These are phyloP conservation scores for Aspergillus kassunensis DNA, from an alignment of 495 filamentous ascomycete species.

Conservation along the genomic window DNA sequence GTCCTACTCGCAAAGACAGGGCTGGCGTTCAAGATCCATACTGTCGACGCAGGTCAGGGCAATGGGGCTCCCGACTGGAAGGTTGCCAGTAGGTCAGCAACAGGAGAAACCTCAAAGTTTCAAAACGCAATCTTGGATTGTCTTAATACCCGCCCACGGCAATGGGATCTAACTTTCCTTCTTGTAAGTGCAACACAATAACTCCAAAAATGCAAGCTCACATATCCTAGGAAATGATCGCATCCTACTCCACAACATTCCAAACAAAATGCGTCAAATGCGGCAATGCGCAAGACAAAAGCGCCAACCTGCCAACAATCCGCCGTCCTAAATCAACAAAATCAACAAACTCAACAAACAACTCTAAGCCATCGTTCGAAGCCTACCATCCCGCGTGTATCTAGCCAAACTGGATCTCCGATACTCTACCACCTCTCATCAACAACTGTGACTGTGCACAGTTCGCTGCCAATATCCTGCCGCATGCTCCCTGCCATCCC, in stretches of 20 bases:
- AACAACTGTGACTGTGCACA: conserved; percentile 10
- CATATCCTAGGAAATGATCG: conserved; percentile 10
- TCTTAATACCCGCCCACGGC: conserved; percentile 33
- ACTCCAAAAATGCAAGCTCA: conserved; percentile 7
- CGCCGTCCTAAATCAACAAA: conserved; percentile 19
- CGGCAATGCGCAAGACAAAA: conserved; percentile 33
- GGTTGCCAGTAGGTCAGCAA: conserved; percentile 23
- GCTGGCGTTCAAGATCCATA: conserved; percentile 30
- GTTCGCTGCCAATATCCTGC: conserved; percentile 24
- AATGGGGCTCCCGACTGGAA: conserved; percentile 31
- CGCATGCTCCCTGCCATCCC: conserved; percentile 24
- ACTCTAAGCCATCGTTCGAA: conserved; percentile 17
- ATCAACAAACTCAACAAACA: background rate
- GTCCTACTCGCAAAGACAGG: conserved; percentile 34
- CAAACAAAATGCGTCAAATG: conserved; percentile 39
- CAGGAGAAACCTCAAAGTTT: conserved; percentile 28
- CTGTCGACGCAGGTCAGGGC: conserved; percentile 14
- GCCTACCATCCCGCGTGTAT: conserved; percentile 26
- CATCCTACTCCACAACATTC: conserved; percentile 39
- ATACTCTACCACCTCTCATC: background rate
- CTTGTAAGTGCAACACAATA: conserved; percentile 31
- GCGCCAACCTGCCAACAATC: conserved; percentile 35
- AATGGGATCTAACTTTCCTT: conserved; percentile 43
- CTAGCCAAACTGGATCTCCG: conserved; percentile 10
- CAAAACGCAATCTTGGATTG: conserved; percentile 32